Evolutionary conservation across 306 rosid genomes (phyloP).

Genomic region (Casuarina equisetifolia): DNA sequence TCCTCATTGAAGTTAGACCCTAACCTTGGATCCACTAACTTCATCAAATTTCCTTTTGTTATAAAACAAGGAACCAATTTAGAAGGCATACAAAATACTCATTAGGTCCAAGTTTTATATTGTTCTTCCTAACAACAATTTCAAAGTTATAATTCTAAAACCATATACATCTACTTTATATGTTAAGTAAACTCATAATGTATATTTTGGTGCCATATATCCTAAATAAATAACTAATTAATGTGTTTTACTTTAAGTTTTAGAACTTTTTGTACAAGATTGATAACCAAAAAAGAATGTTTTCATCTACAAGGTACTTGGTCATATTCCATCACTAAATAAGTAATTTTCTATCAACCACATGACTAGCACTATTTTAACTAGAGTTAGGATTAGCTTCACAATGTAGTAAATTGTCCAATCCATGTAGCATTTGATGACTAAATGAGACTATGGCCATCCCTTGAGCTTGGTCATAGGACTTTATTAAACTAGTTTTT

Average conservation of each 20-base stretch:
- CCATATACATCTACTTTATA: conserved; percentile 55
- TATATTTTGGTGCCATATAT: no score
- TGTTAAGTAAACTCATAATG: no score
- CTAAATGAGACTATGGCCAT: background rate
- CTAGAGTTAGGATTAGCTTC: no score
- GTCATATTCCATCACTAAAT: no score
- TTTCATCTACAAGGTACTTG: no score
- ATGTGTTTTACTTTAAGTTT: no score
- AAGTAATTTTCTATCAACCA: no score
- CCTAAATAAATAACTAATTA: no score
- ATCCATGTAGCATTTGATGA: background rate
- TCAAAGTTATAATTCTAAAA: conserved; percentile 63
- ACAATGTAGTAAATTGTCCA: background rate
- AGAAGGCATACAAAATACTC: conserved; percentile 60
- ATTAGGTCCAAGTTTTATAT: conserved; percentile 33
- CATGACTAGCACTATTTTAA: no score
- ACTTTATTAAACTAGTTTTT: background rate
- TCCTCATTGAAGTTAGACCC: conserved; percentile 40
- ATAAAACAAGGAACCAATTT: conserved; percentile 54
- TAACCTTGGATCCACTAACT: conserved; percentile 56
- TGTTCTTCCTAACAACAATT: conserved; percentile 49
- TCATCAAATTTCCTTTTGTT: conserved; percentile 35
- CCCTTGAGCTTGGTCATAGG: background rate
- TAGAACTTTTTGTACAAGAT: no score
- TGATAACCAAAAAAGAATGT: no score